These are phyloP conservation scores for Xylariaceae sp. DNA, from an alignment of 2,329 filamentous ascomycete species.

Conservation along the genomic window DNA sequence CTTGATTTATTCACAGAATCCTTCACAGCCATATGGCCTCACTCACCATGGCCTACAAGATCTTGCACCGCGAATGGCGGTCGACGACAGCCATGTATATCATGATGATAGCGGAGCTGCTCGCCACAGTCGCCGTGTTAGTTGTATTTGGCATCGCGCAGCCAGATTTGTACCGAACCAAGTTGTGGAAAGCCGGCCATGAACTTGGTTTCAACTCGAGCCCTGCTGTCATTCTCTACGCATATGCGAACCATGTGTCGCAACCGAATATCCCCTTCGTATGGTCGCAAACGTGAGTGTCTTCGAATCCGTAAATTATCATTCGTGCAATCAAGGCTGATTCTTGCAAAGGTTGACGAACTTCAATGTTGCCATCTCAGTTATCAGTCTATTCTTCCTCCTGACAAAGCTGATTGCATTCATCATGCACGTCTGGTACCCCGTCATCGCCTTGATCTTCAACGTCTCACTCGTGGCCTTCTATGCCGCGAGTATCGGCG, in stretches of 20 bases:
- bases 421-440: slow-evolving; percentile 68
- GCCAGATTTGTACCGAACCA: slow-evolving; percentile 67
- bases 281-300: slow-evolving; percentile 66
- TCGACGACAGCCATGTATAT: slow-evolving; percentile 55
- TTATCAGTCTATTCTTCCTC: slow-evolving; percentile 72
- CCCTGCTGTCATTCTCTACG: slow-evolving; percentile 65
- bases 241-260: slow-evolving; percentile 65
- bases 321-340: slow-evolving; percentile 4
- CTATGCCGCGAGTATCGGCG: slow-evolving; percentile 63
- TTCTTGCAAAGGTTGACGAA: slow-evolving; percentile 58
- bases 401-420: slow-evolving; percentile 65
- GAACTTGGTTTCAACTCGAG: slow-evolving; percentile 71
- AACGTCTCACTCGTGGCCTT: slow-evolving; percentile 56
- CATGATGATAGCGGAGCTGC: slow-evolving; percentile 63
- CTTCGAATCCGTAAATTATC: neutral
- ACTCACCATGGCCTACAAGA: slow-evolving; percentile 41
- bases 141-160: slow-evolving; percentile 70
- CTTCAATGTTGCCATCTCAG: slow-evolving; percentile 72
- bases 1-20: neutral
- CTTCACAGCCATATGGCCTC: neutral
- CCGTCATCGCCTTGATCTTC: slow-evolving; percentile 56
- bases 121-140: slow-evolving; percentile 59
- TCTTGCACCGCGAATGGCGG: slow-evolving; percentile 57
- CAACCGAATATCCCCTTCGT: slow-evolving; percentile 61
- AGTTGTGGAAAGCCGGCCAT: slow-evolving; percentile 68